These are phyloP conservation scores for Phytomonas francai DNA, from an alignment of 208 protist genomes.

Conservation along the genomic window DNA sequence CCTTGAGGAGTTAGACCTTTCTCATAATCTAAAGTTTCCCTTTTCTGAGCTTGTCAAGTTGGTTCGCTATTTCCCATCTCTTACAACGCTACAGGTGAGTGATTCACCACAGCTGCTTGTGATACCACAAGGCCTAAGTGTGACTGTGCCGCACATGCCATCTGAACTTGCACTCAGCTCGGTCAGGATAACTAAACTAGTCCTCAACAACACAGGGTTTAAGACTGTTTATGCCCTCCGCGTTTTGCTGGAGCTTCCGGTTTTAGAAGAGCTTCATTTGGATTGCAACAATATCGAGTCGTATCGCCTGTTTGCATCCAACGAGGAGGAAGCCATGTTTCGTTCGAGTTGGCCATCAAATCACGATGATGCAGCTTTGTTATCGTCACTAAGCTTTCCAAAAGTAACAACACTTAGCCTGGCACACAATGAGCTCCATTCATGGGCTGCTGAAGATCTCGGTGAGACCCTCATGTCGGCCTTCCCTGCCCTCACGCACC, in stretches of 20 bases:
- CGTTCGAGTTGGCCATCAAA: neutral
- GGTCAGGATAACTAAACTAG: constrained; percentile 46
- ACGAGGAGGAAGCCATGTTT: neutral
- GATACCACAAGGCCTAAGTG: neutral
- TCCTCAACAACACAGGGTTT: constrained; percentile 73
- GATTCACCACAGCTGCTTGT: constrained; percentile 38
- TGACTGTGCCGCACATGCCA: neutral
- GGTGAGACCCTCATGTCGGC: constrained; percentile 21
- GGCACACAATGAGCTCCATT: constrained; percentile 55
- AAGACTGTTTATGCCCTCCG: constrained; percentile 43
- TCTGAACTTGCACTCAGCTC: constrained; percentile 23
- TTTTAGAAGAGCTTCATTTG: constrained; percentile 71
- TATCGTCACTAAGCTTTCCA: constrained; percentile 23
- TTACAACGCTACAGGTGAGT: constrained; percentile 62
- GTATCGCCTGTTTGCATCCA: constrained; percentile 19
- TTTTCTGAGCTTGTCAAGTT: constrained; percentile 49
- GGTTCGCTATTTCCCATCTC: constrained; percentile 38
- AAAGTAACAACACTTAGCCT: constrained; percentile 66
- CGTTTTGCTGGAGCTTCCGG: constrained; percentile 34
- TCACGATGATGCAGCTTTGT: neutral
- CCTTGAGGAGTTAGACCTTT: constrained; percentile 69
- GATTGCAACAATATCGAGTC: constrained; percentile 51
- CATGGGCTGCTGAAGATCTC: constrained; percentile 44
- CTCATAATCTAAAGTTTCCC: constrained; percentile 43
- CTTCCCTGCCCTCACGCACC: constrained; percentile 51